Base-by-base conservation (phyloP, 768 basidiomycete genomes). In the Naganishia kalamii region DNA sequence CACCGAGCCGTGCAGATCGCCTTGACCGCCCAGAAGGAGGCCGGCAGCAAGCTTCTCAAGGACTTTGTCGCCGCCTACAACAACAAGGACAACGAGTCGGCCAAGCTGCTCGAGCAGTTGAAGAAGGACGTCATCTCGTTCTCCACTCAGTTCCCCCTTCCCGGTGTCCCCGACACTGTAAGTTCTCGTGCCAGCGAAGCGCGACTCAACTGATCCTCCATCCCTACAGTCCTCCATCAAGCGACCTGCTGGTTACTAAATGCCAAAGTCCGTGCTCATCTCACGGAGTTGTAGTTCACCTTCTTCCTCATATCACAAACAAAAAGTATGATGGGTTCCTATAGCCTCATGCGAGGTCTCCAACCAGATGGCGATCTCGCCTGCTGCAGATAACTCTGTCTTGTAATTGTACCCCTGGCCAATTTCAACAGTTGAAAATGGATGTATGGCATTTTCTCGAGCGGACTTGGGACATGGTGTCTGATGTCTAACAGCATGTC, bases 1-100 rank as follows among this genome's bases (percentile, higher is more conserved):
- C 91, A 97, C 82, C 92, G 93, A 54, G 85, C 90, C 32, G 88
- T 99, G 48, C 91, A 97, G 81, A 86, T 96, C 74, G 86, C 91
- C 50, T 83, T 93, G 47, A 75, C 85, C 43, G 84, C 96, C 48
- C 96, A 98, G 81, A 90, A 92, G 79, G 93, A 96, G 81, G 89
- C 96, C 27, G 92, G 92, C 33, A 84, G 85, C 64, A 98, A 96
- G 83, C 81, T 96, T 71, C 84, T 99, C 69, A 94, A 94, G 83
- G 94, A 97, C 83, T 98, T 98, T 73, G 85, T 93, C 68, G 84
- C 87, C 49, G 87, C 87, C 41, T 78, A 70, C 69, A 72, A 70
- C 65, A 64, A 64, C 40, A 73, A 73, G 52, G 69, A 65, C 54
- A 74, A 75, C 59, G 81, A 84, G 65, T 90, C 92, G 23, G 82